These are phyloP conservation scores for Physaria fendleri DNA, from an alignment of 345 rosid species.

Conservation along the genomic window DNA sequence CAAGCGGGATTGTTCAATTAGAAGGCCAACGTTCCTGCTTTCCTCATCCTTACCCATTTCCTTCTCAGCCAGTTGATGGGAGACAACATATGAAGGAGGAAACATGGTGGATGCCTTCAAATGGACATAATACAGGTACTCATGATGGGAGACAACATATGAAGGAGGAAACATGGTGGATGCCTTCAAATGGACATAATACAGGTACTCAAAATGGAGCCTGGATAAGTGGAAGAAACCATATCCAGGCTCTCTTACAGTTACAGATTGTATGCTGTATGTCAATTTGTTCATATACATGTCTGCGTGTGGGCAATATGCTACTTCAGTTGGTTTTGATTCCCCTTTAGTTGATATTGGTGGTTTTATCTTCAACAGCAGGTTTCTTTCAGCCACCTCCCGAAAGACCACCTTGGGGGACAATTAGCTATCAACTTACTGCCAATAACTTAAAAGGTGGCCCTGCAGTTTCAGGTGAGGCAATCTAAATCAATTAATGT, in stretches of 20 bases:
- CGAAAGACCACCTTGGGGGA: slow-evolving; percentile 55
- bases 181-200: slow-evolving; percentile 45
- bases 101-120: slow-evolving; percentile 56
- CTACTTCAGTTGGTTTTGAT: neutral
- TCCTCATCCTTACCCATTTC: slow-evolving; percentile 50
- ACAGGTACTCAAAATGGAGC: slow-evolving; percentile 49
- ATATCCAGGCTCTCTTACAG: slow-evolving; percentile 44
- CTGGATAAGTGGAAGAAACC: slow-evolving; percentile 68
- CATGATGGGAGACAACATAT: slow-evolving; percentile 43
- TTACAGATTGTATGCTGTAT: slow-evolving; percentile 50
- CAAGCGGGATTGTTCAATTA: slow-evolving; percentile 45
- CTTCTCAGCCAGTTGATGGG: slow-evolving; percentile 52
- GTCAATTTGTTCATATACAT: slow-evolving; percentile 7
- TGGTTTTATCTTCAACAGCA: slow-evolving; percentile 28
- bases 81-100: slow-evolving; percentile 53
- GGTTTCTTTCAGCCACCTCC: slow-evolving; percentile 65
- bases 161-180: slow-evolving; percentile 65
- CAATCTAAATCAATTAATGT: neutral
- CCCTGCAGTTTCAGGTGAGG: slow-evolving; percentile 50
- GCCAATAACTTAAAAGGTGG: slow-evolving; percentile 46
- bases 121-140: slow-evolving; percentile 41
- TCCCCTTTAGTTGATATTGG: slow-evolving; percentile 11
- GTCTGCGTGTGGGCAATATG: neutral
- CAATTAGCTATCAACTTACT: slow-evolving; percentile 49
- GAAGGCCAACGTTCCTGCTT: slow-evolving; percentile 49